A percentile compares a stretch with the other conserved stretches of the same genome.
phyloP scores from a whole-genome alignment of 805 yeast genomes.

The Diddensiella caesifluorescens region DNA sequence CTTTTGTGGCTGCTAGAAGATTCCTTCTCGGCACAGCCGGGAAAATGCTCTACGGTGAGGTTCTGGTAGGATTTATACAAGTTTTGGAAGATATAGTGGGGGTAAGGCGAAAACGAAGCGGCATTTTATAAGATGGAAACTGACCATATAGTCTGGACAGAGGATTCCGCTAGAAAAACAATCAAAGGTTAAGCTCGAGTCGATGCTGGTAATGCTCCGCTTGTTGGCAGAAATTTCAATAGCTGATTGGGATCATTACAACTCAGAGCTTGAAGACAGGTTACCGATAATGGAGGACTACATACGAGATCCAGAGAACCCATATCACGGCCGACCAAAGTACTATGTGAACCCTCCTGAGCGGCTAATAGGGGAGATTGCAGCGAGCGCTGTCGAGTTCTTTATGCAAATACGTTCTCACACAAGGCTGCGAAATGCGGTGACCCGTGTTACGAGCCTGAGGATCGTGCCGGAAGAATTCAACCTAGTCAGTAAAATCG shows the following conservation, averaged over 20 bases:
- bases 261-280: conserved; percentile 1
- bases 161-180: conserved; percentile 7
- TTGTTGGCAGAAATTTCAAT: conserved; percentile 14
- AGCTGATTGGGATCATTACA: conserved; percentile 17
- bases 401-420: conserved; percentile 16
- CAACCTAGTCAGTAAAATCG: conserved; percentile 12
- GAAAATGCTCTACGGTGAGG: conserved; percentile 15
- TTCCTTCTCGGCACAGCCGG: conserved; percentile 17
- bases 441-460: conserved; percentile 6
- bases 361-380: conserved; percentile 11
- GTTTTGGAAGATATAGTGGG: conserved; percentile 12
- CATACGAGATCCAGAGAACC: conserved; percentile 1
- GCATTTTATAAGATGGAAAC: neutral
- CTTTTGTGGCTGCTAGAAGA: conserved; percentile 10
- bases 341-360: conserved; percentile 12
- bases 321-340: conserved; percentile 9
- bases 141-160: conserved; percentile 8
- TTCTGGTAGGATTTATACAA: conserved; percentile 12
- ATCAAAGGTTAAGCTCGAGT: conserved; percentile 8
- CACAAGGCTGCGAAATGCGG: conserved; percentile 9
- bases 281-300: neutral
- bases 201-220: conserved; percentile 15
- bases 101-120: conserved; percentile 7
- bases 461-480: conserved; percentile 6
- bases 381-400: conserved; percentile 9